phyloP scores from a whole-genome alignment of 2,329 filamentous ascomycete genomes.

The Uncinocarpus reesii region DNA sequence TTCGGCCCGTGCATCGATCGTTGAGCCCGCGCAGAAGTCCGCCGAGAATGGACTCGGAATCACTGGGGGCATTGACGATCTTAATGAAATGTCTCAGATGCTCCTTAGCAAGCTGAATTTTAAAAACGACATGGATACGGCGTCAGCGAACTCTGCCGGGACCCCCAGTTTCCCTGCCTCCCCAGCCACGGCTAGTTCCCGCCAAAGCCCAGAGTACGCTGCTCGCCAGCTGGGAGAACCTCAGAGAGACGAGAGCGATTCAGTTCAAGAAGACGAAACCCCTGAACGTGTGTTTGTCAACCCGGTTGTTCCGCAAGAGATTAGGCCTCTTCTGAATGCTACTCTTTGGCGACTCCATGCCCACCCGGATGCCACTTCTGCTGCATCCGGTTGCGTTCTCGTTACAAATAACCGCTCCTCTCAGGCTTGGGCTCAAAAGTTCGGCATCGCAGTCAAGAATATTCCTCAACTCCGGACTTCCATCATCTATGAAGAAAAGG shows the following conservation, averaged over 20 bases:
- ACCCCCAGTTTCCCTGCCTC: constrained; percentile 37
- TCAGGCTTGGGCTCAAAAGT: constrained; percentile 39
- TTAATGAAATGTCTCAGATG: constrained; percentile 39
- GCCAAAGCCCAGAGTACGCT: constrained; percentile 37
- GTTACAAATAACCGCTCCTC: constrained; percentile 37
- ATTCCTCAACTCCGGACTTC: constrained; percentile 40
- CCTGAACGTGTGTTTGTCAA: constrained; percentile 18
- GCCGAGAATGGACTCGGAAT: constrained; percentile 3
- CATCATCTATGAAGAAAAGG: constrained; percentile 39
- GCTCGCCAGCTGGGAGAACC: constrained; percentile 20
- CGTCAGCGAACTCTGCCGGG: constrained; percentile 34
- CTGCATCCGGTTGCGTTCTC: constrained; percentile 33
- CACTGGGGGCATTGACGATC: constrained; percentile 13
- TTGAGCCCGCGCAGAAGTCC: constrained; percentile 7
- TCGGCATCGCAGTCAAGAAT: constrained; percentile 39
- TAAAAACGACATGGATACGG: constrained; percentile 32
- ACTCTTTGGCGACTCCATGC: constrained; percentile 38
- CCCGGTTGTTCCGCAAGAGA: constrained; percentile 29
- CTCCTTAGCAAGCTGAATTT: constrained; percentile 41
- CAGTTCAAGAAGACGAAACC: constrained; percentile 20
- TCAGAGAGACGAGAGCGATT: constrained; percentile 14
- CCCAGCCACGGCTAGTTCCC: constrained; percentile 37
- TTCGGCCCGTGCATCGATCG: constrained; percentile 7
- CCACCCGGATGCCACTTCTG: constrained; percentile 24
- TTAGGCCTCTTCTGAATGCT: constrained; percentile 37